Percentiles rank a stretch among this genome's conserved stretches.
phyloP scores from a whole-genome alignment of 805 yeast species.

The Myxozyma nipponensis region DNA sequence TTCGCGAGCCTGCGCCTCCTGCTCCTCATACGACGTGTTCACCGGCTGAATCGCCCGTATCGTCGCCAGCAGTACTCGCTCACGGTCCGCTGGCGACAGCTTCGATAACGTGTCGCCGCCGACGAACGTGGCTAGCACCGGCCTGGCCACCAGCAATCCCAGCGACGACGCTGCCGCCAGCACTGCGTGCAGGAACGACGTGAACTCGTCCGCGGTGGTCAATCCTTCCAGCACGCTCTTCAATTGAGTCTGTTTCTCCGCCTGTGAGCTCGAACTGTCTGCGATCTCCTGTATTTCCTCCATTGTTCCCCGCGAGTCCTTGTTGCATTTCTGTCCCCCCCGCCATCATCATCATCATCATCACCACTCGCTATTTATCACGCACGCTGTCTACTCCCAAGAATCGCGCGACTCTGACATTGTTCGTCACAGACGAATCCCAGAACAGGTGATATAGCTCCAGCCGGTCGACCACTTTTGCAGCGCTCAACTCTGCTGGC shows the following conservation, averaged over 20 bases:
- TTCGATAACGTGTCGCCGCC: constrained; percentile 1
- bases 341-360: too few relatives aligned
- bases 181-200: constrained; percentile 9
- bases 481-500: too few relatives aligned
- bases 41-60: constrained; percentile 21
- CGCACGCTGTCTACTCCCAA: too few relatives aligned
- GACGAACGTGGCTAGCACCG: constrained; percentile 17
- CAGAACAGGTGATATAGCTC: too few relatives aligned
- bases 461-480: too few relatives aligned
- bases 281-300: background rate
- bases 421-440: too few relatives aligned
- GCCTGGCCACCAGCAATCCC: constrained; percentile 24
- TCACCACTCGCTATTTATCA: too few relatives aligned
- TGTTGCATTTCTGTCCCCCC: too few relatives aligned
- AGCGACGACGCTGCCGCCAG: constrained; percentile 10
- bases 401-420: too few relatives aligned
- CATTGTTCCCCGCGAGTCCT: too few relatives aligned
- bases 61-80: constrained; percentile 6
- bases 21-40: constrained; percentile 29
- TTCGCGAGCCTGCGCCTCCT: constrained; percentile 30
- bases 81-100: background rate
- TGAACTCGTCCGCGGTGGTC: background rate
- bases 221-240: background rate
- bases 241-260: background rate
- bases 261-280: background rate